phyloP scores from a whole-genome alignment of 306 rosid genomes.

The Quercus dentata region DNA sequence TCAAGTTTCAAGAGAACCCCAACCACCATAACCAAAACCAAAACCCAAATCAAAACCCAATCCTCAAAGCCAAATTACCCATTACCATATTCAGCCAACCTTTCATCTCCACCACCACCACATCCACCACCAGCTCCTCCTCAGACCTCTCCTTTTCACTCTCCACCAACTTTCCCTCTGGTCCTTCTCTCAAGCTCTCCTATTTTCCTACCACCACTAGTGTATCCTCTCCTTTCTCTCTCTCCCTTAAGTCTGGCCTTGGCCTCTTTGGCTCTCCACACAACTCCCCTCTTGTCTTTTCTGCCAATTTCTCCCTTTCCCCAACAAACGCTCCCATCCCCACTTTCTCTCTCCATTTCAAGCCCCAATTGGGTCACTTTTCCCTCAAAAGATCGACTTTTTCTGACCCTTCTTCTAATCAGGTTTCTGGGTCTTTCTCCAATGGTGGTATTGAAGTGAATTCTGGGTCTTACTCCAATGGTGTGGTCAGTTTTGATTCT shows the following conservation, averaged over 20 bases:
- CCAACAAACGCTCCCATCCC: constrained; percentile 41
- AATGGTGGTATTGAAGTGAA: constrained; percentile 2
- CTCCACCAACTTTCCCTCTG: constrained; percentile 52
- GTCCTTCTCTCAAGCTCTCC: constrained; percentile 54
- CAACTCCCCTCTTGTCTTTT: constrained; percentile 76
- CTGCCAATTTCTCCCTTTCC: constrained; percentile 52
- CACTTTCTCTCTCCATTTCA: constrained; percentile 66
- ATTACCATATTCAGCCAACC: constrained; percentile 58
- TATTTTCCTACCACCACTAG: constrained; percentile 42
- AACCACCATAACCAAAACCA: constrained; percentile 5
- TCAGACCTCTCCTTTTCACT: constrained; percentile 71
- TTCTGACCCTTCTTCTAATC: constrained; percentile 31
- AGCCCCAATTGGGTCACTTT: constrained; percentile 75
- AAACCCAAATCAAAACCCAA: constrained; percentile 17
- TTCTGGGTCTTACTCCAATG: constrained; percentile 24
- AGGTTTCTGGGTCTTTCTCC: constrained; percentile 22
- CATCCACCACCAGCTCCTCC: constrained; percentile 31
- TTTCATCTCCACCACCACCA: constrained; percentile 45
- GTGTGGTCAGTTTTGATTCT: constrained; percentile 8
- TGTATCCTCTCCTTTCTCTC: constrained; percentile 46
- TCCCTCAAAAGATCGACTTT: constrained; percentile 52
- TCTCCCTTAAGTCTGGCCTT: constrained; percentile 81
- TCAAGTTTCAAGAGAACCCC: constrained; percentile 48
- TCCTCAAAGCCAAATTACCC: constrained; percentile 68
- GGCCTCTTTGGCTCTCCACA: constrained; percentile 72